Evolutionary conservation across 2,329 filamentous ascomycete species (phyloP).

Genomic region (Clonostachys byssicola): DNA sequence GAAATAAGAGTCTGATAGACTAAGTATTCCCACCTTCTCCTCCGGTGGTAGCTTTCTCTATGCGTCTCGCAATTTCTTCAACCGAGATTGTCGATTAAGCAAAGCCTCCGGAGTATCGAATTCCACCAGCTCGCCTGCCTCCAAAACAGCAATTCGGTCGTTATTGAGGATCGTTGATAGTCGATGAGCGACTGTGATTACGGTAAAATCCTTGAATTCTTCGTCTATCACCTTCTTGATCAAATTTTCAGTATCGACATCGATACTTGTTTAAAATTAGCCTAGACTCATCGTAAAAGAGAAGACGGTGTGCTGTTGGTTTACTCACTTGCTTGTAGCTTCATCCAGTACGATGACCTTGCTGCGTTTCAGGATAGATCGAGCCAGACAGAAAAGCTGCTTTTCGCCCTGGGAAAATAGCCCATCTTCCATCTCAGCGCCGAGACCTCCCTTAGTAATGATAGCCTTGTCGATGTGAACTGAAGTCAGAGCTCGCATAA

Average conservation of each 20-base stretch:
- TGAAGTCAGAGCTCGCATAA: conserved; percentile 35
- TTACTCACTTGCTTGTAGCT: conserved; percentile 28
- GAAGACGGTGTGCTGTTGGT: neutral
- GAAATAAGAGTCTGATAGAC: too few relatives aligned
- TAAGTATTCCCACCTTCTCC: too few relatives aligned
- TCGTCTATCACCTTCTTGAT: conserved; percentile 8
- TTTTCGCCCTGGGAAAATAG: conserved; percentile 39
- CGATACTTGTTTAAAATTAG: conserved; percentile 10
- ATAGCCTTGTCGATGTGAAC: conserved; percentile 39
- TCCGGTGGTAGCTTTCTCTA: too few relatives aligned
- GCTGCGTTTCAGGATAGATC: conserved; percentile 32
- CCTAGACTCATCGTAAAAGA: neutral
- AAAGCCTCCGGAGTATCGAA: conserved; percentile 9
- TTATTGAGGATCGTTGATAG: conserved; percentile 5
- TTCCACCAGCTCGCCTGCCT: conserved; percentile 11
- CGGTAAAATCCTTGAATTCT: conserved; percentile 12
- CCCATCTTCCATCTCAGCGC: conserved; percentile 20
- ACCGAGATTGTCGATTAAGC: too few relatives aligned
- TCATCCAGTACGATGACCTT: conserved; percentile 36
- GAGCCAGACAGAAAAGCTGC: conserved; percentile 42
- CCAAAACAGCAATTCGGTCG: conserved; percentile 7
- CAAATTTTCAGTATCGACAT: conserved; percentile 26
- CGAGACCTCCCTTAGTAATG: conserved; percentile 27
- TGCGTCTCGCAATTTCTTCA: too few relatives aligned
- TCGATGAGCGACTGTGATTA: conserved; percentile 17